Base-by-base conservation (phyloP, 768 basidiomycete species). In the Mycena galopus region DNA sequence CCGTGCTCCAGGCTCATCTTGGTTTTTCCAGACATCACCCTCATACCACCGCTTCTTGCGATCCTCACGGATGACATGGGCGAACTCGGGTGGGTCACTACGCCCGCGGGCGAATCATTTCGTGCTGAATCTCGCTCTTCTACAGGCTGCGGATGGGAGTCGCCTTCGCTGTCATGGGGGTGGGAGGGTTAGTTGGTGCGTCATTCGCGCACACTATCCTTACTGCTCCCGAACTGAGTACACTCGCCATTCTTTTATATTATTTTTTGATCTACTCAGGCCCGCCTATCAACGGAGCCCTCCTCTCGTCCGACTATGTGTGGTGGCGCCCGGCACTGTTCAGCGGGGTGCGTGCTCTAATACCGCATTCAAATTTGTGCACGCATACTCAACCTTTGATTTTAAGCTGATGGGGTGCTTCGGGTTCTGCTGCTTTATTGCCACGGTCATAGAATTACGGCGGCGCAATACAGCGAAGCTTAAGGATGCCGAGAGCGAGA, bases 271-370 rank as follows among this genome's bases (percentile, higher is more conserved):
- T 25, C 69, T 37, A 56, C 61, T 23, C 44, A 62, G 84, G 84
- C 29, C 77, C 84, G 2, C 84, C 84, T 1, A 80, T 85, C 73
- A 79, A 79, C 32, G 84, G 84, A 6, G 79, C 82, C 16, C 76
- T 85, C 17, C 76, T 85, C 32, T 82, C 81, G 7, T 65, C 75
- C 6, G 62, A 75, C 1, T 82, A 79, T 50, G 30, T 80, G 44
- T 85, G 84, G 84, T 85, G 82, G 82, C 81, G 80, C 32, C 84
- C 79, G 0, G 83, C 82, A 47, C 68, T 84, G 5, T 85, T 86
- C 70, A 82, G 79, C 56, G 85, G 61, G 19, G 61, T 62, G 16
- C 10, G 59, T 61, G n/a, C 44, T 39, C 39, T 10, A 3, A 5
- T n/a, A 47, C 44, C 17, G 21, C n/a, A 2, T 8, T 7, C 11